A percentile compares a stretch with the other conserved stretches of the same genome.
Evolutionary conservation across 805 yeast genomes (phyloP).

Genomic region (Yamadazyma akitaensis): DNA sequence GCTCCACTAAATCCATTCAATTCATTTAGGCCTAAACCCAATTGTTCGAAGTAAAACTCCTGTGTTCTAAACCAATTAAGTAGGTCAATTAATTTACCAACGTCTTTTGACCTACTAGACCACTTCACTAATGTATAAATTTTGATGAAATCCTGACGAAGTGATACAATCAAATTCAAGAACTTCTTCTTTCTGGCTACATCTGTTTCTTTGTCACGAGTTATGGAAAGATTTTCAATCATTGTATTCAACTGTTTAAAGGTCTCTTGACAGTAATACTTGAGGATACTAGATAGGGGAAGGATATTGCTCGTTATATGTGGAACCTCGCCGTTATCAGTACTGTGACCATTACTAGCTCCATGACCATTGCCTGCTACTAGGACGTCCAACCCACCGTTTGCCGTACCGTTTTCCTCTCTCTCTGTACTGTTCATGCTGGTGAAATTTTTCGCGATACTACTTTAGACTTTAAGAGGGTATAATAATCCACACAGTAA

Average conservation of each 20-base stretch:
- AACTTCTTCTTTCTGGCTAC: slow-evolving; percentile 63
- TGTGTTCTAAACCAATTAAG: slow-evolving; percentile 85
- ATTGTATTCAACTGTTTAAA: slow-evolving; percentile 60
- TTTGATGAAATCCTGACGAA: slow-evolving; percentile 82
- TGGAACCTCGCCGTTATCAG: slow-evolving; percentile 43
- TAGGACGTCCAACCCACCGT: background rate
- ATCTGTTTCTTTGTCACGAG: slow-evolving; percentile 48
- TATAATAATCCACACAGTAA: background rate
- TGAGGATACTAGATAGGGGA: slow-evolving; percentile 57
- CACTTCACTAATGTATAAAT: slow-evolving; percentile 85
- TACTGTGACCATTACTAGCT: background rate
- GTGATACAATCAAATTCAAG: slow-evolving; percentile 60
- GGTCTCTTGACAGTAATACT: slow-evolving; percentile 57
- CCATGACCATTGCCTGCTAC: background rate
- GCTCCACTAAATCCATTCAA: slow-evolving; percentile 79
- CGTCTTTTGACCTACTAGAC: slow-evolving; percentile 71
- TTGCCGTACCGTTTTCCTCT: background rate
- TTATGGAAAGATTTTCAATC: slow-evolving; percentile 54
- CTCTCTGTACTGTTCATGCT: background rate
- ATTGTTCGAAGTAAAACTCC: slow-evolving; percentile 57
- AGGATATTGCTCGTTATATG: slow-evolving; percentile 71
- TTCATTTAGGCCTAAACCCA: slow-evolving; percentile 65
- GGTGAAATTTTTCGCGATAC: background rate
- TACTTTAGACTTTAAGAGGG: background rate
- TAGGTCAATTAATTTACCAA: slow-evolving; percentile 76